A percentile compares a stretch with the other conserved stretches of the same genome.
phyloP scores from a whole-genome alignment of 441 rosid genomes.

The Jatropha podagrica region DNA sequence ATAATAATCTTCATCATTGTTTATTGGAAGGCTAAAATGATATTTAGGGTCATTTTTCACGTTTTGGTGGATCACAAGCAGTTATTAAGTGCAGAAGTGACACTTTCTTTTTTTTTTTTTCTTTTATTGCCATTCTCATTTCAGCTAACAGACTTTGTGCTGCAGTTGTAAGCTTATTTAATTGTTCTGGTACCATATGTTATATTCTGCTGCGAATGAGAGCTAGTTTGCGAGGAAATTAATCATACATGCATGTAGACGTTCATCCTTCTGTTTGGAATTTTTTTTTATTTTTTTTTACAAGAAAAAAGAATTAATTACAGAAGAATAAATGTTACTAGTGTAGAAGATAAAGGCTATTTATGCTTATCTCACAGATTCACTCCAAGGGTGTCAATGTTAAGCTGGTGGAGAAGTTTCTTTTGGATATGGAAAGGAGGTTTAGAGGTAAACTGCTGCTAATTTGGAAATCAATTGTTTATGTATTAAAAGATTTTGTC shows the following conservation, averaged over 20 bases:
- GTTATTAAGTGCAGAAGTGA: neutral
- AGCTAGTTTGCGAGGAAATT: neutral
- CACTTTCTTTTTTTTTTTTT: neutral
- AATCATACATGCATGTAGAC: neutral
- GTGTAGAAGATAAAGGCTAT: neutral
- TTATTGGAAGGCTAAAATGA: neutral
- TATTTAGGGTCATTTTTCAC: conserved; percentile 4
- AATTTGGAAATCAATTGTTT: conserved; percentile 3
- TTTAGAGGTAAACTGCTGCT: conserved; percentile 50
- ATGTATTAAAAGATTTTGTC: neutral
- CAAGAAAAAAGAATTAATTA: neutral
- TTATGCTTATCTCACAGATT: conserved; percentile 46
- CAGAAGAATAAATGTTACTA: neutral
- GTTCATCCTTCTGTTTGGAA: neutral
- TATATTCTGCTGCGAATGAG: conserved; percentile 7
- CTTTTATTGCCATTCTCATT: conserved; percentile 8
- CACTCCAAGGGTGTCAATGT: conserved; percentile 78
- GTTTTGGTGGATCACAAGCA: neutral
- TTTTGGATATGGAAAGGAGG: conserved; percentile 68
- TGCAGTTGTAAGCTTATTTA: neutral
- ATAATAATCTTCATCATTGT: neutral
- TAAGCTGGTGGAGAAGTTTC: conserved; percentile 73
- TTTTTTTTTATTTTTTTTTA: neutral
- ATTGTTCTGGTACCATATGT: conserved; percentile 10
- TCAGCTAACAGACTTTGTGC: neutral